These are phyloP conservation scores for Grigorovia yakushimaensis DNA, from an alignment of 805 yeast species.

Conservation along the genomic window DNA sequence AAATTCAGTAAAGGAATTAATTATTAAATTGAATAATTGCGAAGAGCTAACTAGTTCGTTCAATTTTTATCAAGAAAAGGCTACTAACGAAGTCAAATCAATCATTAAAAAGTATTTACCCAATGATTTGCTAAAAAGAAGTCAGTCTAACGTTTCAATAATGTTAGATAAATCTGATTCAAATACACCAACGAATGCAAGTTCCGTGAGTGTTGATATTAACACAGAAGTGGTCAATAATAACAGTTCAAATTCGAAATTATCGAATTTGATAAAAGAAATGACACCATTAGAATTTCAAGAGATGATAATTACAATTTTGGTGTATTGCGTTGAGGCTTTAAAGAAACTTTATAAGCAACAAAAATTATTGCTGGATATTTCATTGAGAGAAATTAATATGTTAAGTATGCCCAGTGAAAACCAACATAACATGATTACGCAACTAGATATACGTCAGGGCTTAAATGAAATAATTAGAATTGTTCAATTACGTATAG, in stretches of 20 bases:
- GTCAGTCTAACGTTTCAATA: not conserved
- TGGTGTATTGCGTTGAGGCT: conserved; percentile 57
- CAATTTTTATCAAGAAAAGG: conserved; percentile 52
- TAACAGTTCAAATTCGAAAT: conserved; percentile 28
- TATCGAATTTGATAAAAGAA: conserved; percentile 44
- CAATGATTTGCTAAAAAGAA: conserved; percentile 21
- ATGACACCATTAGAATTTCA: conserved; percentile 72
- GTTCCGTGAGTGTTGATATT: not conserved
- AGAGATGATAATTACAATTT: conserved; percentile 51
- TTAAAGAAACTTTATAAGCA: conserved; percentile 65
- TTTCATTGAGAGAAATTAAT: conserved; percentile 42
- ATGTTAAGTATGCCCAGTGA: conserved; percentile 17
- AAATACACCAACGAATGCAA: not conserved
- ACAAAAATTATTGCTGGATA: conserved; percentile 67
- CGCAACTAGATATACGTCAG: conserved; percentile 55
- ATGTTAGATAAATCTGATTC: conserved; percentile 1
- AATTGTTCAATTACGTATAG: conserved; percentile 63
- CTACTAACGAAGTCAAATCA: conserved; percentile 61
- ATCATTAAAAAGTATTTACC: conserved; percentile 64
- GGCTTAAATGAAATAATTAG: conserved; percentile 62
- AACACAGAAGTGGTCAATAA: not conserved
- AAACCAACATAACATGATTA: conserved; percentile 31
- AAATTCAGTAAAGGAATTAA: conserved; percentile 34
- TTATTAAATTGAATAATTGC: conserved; percentile 51
- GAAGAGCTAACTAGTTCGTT: conserved; percentile 56